Conservation (phyloP, 2,329 filamentous ascomycete species). For the Clonostachys rhizophaga region DNA sequence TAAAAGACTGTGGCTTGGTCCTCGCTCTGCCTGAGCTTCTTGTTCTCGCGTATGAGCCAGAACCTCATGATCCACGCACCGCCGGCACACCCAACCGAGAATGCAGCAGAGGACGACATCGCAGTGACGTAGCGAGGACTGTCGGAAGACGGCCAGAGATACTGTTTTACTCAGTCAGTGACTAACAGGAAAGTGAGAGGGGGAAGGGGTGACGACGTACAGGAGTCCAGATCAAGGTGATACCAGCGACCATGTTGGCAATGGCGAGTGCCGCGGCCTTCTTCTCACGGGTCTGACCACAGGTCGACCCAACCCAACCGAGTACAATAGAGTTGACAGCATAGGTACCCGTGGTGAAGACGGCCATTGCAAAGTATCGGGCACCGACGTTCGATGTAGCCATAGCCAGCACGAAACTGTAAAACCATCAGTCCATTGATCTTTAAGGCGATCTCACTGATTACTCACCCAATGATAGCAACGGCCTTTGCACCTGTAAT, state of each 20-base stretch:
- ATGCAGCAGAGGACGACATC: constrained; percentile 11
- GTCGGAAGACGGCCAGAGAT: constrained; percentile 27
- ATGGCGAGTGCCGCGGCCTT: constrained; percentile 27
- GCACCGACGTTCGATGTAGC: constrained; percentile 21
- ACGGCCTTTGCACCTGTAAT: constrained; percentile 31
- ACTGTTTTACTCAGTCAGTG: constrained; percentile 5
- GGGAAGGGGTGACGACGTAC: not conserved
- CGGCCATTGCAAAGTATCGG: constrained; percentile 19
- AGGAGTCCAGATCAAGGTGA: constrained; percentile 10
- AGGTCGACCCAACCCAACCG: constrained; percentile 25
- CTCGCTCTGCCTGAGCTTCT: constrained; percentile 8
- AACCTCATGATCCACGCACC: constrained; percentile 13
- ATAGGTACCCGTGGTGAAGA: constrained; percentile 18
- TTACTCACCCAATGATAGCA: constrained; percentile 16
- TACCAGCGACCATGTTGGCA: constrained; percentile 9
- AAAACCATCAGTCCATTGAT: not conserved
- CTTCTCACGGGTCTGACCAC: constrained; percentile 31
- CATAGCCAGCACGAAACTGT: constrained; percentile 7
- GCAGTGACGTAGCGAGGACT: constrained; percentile 12
- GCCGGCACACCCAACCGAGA: constrained; percentile 12
- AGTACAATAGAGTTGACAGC: constrained; percentile 27
- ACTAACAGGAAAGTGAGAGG: not conserved
- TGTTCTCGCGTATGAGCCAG: constrained; percentile 12
- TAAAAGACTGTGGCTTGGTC: constrained; percentile 2
- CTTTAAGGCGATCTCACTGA: constrained; percentile 9